These are phyloP conservation scores for Stagonosporopsis tanaceti DNA, from an alignment of 2,329 filamentous ascomycete species.

Conservation along the genomic window DNA sequence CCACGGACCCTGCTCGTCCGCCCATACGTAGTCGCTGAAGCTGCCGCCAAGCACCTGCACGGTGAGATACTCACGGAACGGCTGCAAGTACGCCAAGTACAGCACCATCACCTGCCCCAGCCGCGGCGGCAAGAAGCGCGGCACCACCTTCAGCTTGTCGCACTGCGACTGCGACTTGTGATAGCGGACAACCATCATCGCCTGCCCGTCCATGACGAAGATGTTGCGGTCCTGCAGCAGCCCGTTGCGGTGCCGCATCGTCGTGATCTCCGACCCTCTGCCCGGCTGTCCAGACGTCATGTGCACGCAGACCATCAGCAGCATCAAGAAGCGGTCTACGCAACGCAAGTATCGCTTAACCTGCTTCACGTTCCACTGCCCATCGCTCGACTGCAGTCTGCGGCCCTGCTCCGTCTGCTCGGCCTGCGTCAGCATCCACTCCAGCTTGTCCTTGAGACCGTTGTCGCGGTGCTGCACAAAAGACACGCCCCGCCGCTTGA, in stretches of 20 bases:
- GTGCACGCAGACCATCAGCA: not conserved
- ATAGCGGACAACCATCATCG: slow-evolving; percentile 31
- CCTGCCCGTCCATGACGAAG: slow-evolving; percentile 25
- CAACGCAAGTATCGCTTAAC: slow-evolving; percentile 1
- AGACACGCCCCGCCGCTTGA: too few species aligned
- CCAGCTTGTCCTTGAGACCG: too few species aligned
- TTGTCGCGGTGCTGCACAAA: too few species aligned
- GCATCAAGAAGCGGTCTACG: too few species aligned
- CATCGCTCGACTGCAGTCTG: too few species aligned
- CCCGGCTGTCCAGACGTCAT: too few species aligned
- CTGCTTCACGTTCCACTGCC: not conserved
- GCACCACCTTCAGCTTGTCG: slow-evolving; percentile 36
- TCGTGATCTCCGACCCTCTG: not conserved
- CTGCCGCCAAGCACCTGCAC: slow-evolving; percentile 18
- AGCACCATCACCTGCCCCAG: not conserved
- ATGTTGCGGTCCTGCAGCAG: slow-evolving; percentile 30
- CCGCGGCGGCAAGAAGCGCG: slow-evolving; percentile 28
- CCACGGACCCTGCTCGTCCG: slow-evolving; percentile 16
- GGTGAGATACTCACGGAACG: too few species aligned
- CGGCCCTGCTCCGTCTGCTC: too few species aligned
- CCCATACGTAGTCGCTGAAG: slow-evolving; percentile 23
- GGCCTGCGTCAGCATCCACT: too few species aligned
- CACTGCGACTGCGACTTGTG: slow-evolving; percentile 34
- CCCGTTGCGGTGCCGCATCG: slow-evolving; percentile 15
- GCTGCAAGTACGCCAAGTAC: too few species aligned